Base-by-base conservation (phyloP, 257 asterid species). In the Capsicum baccatum region DNA sequence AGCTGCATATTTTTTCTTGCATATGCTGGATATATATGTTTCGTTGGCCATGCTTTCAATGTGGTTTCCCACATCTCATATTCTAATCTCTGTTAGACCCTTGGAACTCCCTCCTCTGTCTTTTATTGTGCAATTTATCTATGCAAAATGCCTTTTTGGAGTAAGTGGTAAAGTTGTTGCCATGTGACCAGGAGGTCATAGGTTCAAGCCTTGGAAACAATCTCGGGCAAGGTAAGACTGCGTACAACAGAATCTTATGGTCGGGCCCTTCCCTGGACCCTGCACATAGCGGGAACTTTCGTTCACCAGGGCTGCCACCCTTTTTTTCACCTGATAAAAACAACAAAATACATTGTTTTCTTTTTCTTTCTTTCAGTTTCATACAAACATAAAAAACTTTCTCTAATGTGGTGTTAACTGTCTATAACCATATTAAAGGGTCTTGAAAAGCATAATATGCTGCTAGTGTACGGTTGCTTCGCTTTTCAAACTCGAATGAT, bases 1-100 rank as follows among this genome's bases (percentile, higher is more conserved):
- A 52, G 19, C 21, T 33, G 26, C 44, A 15, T 54, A 39, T 78
- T 78, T 78, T n/a, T 54, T 57, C 33, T 26, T 26, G 33, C 14
- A 10, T 50, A 50, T 76, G 42, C 47, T 78, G 81, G 50, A 78
- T 54, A 26, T 26, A 14, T 78, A 52, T 54, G 16, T 54, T 54
- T 78, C n/a, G 33, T 78, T 78, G 44, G 42, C 42, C 64, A 9
- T 78, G 58, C 12, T 78, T 76, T 76, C 81, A 54, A 55, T 78
- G 82, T 78, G 64, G 48, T 76, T 76, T 54, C 42, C 9, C 47
- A 8, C 63, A 70, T 6, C 62, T 76, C 81, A 76, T 52, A 52
- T 21, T 52, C 63, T 21, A 50, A 50, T 50, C 62, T 13, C 42
- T 7, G 8, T 8, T 50, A 54, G 82, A 78, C 19, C 48, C 64